Conservation (phyloP, 2,329 filamentous ascomycete species). For the Monosporascus sp. region DNA sequence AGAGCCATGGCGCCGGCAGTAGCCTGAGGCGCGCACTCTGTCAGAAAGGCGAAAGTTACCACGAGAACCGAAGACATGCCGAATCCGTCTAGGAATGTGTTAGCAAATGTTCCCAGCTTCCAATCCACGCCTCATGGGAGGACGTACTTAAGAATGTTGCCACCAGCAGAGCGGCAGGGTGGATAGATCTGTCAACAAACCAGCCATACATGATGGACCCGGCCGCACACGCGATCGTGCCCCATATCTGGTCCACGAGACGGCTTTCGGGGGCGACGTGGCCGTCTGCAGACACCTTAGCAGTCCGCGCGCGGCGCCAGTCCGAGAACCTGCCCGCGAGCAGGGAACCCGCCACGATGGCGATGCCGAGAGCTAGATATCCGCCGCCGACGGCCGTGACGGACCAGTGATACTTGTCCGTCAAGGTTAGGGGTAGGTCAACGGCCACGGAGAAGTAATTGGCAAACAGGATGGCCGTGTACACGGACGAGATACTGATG, state of each 20-base stretch:
- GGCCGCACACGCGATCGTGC: slow-evolving; percentile 30
- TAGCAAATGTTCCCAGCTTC: slow-evolving; percentile 2
- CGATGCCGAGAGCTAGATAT: slow-evolving; percentile 29
- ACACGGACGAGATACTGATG: slow-evolving; percentile 27
- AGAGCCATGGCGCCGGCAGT: slow-evolving; percentile 36
- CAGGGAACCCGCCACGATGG: slow-evolving; percentile 28
- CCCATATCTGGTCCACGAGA: slow-evolving; percentile 34
- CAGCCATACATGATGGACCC: slow-evolving; percentile 37
- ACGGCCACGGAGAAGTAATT: slow-evolving; percentile 28
- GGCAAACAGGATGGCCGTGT: slow-evolving; percentile 29
- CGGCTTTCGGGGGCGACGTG: slow-evolving; percentile 24
- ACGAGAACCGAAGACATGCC: slow-evolving; percentile 38
- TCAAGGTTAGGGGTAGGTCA: slow-evolving; percentile 23
- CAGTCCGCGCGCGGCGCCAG: slow-evolving; percentile 15
- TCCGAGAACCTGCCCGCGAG: slow-evolving; percentile 31
- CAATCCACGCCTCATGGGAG: too few relatives aligned
- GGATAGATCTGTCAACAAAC: slow-evolving; percentile 26
- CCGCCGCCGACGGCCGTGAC: slow-evolving; percentile 29
- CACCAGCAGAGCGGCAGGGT: slow-evolving; percentile 22
- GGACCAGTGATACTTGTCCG: slow-evolving; percentile 29
- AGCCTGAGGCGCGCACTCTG: slow-evolving; percentile 32
- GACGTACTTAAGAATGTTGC: too few relatives aligned
- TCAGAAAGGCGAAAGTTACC: slow-evolving; percentile 35
- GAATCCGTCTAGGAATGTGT: slow-evolving; percentile 25
- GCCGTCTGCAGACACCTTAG: too few relatives aligned